Base-by-base conservation (phyloP, 345 rosid genomes). In the Hibiscus mutabilis region DNA sequence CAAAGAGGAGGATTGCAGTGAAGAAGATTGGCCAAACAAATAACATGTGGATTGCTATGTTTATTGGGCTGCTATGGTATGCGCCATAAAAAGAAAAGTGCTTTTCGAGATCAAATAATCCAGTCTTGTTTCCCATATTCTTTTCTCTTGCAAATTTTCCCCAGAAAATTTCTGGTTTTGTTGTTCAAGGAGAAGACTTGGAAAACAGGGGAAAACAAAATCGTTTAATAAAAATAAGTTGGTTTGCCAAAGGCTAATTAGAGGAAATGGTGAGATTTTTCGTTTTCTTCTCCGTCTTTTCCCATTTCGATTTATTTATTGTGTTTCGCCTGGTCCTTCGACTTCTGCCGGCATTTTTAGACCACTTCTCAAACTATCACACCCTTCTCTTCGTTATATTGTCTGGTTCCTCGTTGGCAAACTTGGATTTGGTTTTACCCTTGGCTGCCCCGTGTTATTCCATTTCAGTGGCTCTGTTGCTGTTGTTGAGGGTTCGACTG, bases 21-120 rank as follows among this genome's bases (percentile, higher is more conserved):
- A 86, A 86, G 65, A 85, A 73, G 61, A 88, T 88, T 6, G 93
- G 90, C 90, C 89, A 88, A 31, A 88, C 93, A 29, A 79, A 82
- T 19, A 88, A 21, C 80, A 79, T 80, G 74, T 88, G 93, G 19
- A 88, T 74, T 56, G 63, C 21, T 37, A 88, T 35, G 79, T 82
- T 85, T 13, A 76, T 33, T 63, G 80, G 86, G 66, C 79, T 82
- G 75, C 77, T 77, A 61, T 84, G 88, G 68, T 82, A 82, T 31
- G 88, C 88, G 14, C 86, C 86, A 31, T 82, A 82, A 77, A 85
- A 85, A 40, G 86, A 82, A 66, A 82, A 85, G 78, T 85, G 84
- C 70, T 69, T 75, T 76, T 85, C 86, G 0, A 85, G 77, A 81
- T 88, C 87, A 77, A 88, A 65, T 63, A 84, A 64, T 24, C 83